These are phyloP conservation scores for Penicillium sp. DNA, from an alignment of 2,329 filamentous ascomycete genomes.

Conservation along the genomic window DNA sequence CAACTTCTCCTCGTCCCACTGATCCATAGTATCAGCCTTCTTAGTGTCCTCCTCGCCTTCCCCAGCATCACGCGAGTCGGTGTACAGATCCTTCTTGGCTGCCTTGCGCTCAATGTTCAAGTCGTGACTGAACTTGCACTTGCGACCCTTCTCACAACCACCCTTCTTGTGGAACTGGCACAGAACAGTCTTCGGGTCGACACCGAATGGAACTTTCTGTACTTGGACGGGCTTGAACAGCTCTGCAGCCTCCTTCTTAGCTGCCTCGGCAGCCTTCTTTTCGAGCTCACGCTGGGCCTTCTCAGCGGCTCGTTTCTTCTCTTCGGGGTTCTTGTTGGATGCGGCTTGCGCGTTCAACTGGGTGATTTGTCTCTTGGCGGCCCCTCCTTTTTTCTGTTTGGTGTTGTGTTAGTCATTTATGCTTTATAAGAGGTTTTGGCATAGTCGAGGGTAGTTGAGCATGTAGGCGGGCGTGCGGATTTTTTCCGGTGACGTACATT, in stretches of 20 bases:
- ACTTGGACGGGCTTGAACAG: conserved; percentile 89
- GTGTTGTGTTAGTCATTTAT: conserved; percentile 16
- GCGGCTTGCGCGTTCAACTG: conserved; percentile 74
- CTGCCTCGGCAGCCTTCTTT: conserved; percentile 85
- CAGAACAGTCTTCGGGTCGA: conserved; percentile 95
- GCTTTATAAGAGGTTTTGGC: neutral
- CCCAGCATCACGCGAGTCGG: conserved; percentile 69
- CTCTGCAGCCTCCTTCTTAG: conserved; percentile 74
- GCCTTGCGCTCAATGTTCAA: conserved; percentile 84
- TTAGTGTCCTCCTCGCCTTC: conserved; percentile 71
- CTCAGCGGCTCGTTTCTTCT: conserved; percentile 74
- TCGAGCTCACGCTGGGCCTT: conserved; percentile 73
- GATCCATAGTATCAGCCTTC: conserved; percentile 87
- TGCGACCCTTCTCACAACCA: conserved; percentile 92
- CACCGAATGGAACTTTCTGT: conserved; percentile 97
- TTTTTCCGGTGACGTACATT: conserved; percentile 56
- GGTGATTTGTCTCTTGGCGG: conserved; percentile 86
- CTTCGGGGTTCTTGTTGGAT: conserved; percentile 75
- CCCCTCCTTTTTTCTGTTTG: conserved; percentile 79
- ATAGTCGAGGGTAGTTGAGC: neutral
- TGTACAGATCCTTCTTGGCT: conserved; percentile 89
- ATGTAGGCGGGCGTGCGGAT: conserved; percentile 3
- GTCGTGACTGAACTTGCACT: conserved; percentile 98
- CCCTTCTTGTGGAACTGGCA: conserved; percentile 98
- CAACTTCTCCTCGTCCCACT: conserved; percentile 98